A percentile compares a stretch with the other conserved stretches of the same genome.
These are phyloP conservation scores for Apophysomyces trapeziformis DNA, from an alignment of 371 early-diverging fungal genomes.

Conservation along the genomic window DNA sequence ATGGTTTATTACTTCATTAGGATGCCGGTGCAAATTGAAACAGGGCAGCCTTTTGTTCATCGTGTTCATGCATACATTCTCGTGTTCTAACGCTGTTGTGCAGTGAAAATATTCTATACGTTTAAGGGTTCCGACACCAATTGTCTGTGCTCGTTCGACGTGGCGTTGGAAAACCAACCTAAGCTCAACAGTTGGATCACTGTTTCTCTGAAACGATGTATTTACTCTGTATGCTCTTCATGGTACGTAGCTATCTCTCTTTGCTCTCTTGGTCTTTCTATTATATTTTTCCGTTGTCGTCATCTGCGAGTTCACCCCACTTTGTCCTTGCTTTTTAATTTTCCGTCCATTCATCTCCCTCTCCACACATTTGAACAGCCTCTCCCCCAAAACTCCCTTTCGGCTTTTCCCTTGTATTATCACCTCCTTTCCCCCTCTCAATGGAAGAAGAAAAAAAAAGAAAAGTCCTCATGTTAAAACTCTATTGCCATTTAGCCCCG, in stretches of 20 bases:
- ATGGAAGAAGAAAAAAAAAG: conserved; percentile 10
- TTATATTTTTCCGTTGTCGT: not conserved
- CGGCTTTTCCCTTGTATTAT: conserved; percentile 4
- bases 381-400: conserved; percentile 3
- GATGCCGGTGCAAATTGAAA: conserved; percentile 11
- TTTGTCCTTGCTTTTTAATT: conserved; percentile 8
- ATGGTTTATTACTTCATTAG: conserved; percentile 19
- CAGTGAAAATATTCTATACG: conserved; percentile 46
- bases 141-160: conserved; percentile 38
- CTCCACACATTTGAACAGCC: not conserved
- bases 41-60: conserved; percentile 2
- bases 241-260: conserved; percentile 24
- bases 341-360: conserved; percentile 12
- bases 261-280: no score
- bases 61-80: conserved; percentile 9
- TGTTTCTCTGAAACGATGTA: conserved; percentile 34
- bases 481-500: conserved; percentile 28
- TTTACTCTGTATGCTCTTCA: conserved; percentile 39
- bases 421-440: not conserved
- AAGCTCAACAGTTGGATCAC: conserved; percentile 32
- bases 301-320: conserved; percentile 8
- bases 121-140: conserved; percentile 42
- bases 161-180: conserved; percentile 19
- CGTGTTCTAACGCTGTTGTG: not conserved
- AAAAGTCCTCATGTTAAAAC: not conserved